Percentiles rank a stretch among this genome's conserved stretches.
Conservation (phyloP, 75 land plant genomes). For the Sequoia sempervirens region DNA sequence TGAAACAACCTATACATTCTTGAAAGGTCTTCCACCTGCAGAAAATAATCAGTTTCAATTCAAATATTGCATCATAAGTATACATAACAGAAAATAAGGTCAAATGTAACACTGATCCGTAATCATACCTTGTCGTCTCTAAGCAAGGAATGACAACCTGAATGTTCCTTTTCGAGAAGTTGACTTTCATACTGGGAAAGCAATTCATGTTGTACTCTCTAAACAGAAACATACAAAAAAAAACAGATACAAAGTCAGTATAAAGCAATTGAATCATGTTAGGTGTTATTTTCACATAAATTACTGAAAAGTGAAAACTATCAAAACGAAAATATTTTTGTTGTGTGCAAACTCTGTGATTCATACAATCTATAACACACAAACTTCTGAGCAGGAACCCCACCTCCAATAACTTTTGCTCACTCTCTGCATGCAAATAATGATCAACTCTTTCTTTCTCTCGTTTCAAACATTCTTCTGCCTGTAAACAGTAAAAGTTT, state of each 20-base stretch:
- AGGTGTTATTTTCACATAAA: neutral
- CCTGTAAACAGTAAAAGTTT: slow-evolving; percentile 28
- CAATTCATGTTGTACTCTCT: slow-evolving; percentile 88
- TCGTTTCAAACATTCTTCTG: slow-evolving; percentile 76
- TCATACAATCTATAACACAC: neutral
- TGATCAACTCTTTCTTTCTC: slow-evolving; percentile 82
- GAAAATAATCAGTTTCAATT: neutral
- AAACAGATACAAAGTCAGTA: neutral
- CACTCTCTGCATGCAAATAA: slow-evolving; percentile 74
- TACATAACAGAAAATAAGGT: neutral
- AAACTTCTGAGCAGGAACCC: slow-evolving; percentile 5
- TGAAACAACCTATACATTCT: slow-evolving; percentile 82
- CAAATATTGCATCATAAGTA: neutral
- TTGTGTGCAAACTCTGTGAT: neutral
- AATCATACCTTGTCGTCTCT: slow-evolving; percentile 75
- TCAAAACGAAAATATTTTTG: neutral
- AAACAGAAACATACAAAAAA: slow-evolving; percentile 6
- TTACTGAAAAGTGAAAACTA: neutral
- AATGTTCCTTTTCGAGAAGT: slow-evolving; percentile 87
- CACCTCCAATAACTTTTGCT: slow-evolving; percentile 68
- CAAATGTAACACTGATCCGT: neutral
- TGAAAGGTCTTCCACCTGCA: slow-evolving; percentile 80
- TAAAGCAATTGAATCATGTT: neutral
- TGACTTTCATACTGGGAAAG: slow-evolving; percentile 64
- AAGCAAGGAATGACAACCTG: slow-evolving; percentile 80